phyloP scores from a whole-genome alignment of 495 filamentous ascomycete genomes.

The Daldinia childiae region DNA sequence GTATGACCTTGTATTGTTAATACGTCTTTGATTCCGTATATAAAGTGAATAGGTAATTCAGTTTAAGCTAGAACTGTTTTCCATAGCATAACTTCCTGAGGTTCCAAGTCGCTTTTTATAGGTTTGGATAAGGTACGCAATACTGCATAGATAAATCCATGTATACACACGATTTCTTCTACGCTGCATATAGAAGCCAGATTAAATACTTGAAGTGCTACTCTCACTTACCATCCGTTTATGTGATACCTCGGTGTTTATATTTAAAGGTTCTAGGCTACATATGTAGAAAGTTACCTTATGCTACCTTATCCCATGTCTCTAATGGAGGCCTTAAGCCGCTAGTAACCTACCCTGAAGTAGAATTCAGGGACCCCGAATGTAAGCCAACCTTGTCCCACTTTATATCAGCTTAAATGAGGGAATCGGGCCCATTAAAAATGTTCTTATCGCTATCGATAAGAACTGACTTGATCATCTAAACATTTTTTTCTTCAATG shows the following conservation, averaged over 20 bases:
- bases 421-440: not conserved
- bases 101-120: not conserved
- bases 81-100: not conserved
- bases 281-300: conserved; percentile 16
- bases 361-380: conserved; percentile 19
- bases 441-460: conserved; percentile 42
- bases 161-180: not conserved
- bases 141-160: not conserved
- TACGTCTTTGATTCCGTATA: not conserved
- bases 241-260: not conserved
- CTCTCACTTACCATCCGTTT: not conserved
- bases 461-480: conserved; percentile 17
- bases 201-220: not conserved
- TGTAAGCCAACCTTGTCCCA: not conserved
- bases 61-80: not conserved
- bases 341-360: conserved; percentile 32
- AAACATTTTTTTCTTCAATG: conserved; percentile 25
- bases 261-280: not conserved
- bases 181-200: not conserved
- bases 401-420: not conserved
- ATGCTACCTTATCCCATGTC: not conserved
- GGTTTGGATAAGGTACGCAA: not conserved
- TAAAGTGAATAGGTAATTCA: not conserved
- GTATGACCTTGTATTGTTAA: not conserved
- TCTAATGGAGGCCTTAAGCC: conserved; percentile 23